A percentile compares a stretch with the other conserved stretches of the same genome.
Conservation (phyloP, 345 rosid species). For the Rhizophora mangle region DNA sequence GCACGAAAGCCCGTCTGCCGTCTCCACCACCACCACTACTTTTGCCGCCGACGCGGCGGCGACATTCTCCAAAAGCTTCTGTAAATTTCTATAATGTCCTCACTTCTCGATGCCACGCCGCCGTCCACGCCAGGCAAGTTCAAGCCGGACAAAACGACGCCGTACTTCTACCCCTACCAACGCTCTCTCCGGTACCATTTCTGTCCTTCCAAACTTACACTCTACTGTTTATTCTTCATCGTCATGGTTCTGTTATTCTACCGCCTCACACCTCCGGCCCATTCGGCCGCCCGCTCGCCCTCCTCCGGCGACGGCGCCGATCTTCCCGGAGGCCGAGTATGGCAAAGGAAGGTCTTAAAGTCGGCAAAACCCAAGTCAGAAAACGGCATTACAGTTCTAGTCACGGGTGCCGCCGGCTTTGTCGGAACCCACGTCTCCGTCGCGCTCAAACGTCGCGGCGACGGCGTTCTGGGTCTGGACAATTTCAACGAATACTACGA, state of each 20-base stretch:
- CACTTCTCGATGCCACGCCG: constrained; percentile 45
- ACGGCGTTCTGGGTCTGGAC: constrained; percentile 70
- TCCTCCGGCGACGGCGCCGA: constrained; percentile 33
- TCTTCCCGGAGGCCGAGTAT: constrained; percentile 37
- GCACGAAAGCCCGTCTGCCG: too few relatives aligned
- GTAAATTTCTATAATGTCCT: constrained; percentile 45
- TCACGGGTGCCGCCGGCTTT: constrained; percentile 84
- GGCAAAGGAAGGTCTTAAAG: constrained; percentile 51
- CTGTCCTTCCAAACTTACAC: constrained; percentile 38
- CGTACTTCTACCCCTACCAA: constrained; percentile 28
- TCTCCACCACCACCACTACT: too few relatives aligned
- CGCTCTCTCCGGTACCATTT: constrained; percentile 43
- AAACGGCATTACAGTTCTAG: constrained; percentile 49
- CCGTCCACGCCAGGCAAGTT: constrained; percentile 68
- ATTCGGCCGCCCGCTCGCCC: constrained; percentile 31
- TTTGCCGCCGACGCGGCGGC: not conserved
- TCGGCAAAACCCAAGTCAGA: constrained; percentile 43
- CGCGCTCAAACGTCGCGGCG: constrained; percentile 59
- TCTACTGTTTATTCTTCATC: constrained; percentile 48
- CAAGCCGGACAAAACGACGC: constrained; percentile 49
- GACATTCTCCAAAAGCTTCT: not conserved
- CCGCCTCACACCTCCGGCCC: constrained; percentile 18
- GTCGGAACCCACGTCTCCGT: constrained; percentile 63
- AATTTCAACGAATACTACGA: constrained; percentile 71
- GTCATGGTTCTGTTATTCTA: constrained; percentile 41